Conservation (phyloP, 192 early-diverging fungal genomes). For the Piromyces sp. region DNA sequence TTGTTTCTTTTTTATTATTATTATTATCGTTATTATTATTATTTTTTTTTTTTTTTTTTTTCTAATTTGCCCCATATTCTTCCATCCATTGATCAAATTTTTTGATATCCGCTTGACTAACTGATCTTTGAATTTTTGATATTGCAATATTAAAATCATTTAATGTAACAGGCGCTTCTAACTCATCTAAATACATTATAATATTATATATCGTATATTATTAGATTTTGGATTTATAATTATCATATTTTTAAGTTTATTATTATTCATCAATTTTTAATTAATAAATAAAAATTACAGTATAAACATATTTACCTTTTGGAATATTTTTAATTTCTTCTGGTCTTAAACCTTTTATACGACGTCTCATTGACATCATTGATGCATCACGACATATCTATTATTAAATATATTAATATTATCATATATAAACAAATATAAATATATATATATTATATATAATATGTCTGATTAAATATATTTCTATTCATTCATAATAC, state of each 20-base stretch:
- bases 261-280: too few relatives aligned
- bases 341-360: constrained; percentile 29
- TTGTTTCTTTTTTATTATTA: too few relatives aligned
- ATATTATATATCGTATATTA: too few relatives aligned
- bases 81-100: constrained; percentile 43
- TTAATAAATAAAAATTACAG: too few relatives aligned
- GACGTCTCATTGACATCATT: constrained; percentile 29
- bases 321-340: constrained; percentile 30
- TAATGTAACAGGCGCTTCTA: constrained; percentile 27
- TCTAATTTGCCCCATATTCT: constrained; percentile 23
- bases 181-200: constrained; percentile 22
- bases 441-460: too few relatives aligned
- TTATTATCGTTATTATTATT: background rate
- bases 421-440: too few relatives aligned
- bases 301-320: constrained; percentile 19
- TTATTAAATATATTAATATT: background rate
- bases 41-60: background rate
- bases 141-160: constrained; percentile 31
- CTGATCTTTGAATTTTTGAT: constrained; percentile 34
- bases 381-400: constrained; percentile 13
- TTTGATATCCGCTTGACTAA: constrained; percentile 32
- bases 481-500: background rate
- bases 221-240: too few relatives aligned
- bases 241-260: too few relatives aligned
- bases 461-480: too few relatives aligned